Evolutionary conservation across 768 basidiomycete species (phyloP), one percentile per base, ranked within the genome.

Genomic region (Lactarius quietus): DNA sequence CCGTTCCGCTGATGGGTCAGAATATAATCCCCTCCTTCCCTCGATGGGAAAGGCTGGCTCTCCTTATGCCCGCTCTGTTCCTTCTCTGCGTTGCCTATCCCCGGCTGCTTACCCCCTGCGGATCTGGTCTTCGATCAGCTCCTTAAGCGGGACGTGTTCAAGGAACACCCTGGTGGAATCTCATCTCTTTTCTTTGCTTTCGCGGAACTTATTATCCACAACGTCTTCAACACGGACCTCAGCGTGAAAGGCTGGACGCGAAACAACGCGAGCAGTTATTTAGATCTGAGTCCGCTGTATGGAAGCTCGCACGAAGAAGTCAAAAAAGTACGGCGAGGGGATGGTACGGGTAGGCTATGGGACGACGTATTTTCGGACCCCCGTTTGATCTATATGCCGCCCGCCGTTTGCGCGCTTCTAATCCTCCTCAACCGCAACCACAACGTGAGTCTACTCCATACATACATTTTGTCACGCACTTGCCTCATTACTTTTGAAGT

Each of bases 171-270:
- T n/a, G 72, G 82, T 4, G 90, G 90, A 23, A 82, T 92, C 53
- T 89, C 86, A 17, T 82, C 83, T 65, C 76, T 89, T 23, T 88
- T 92, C 76, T 93, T 92, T 69, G 87, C 90, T 0, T 90, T 93
- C 70, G 90, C 90, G 15, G 82, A 90, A 70, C 75, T 92, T 63
- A 78, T 92, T 64, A 90, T 89, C 69, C 90, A 93, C 74, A 80
- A 78, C 73, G 80, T 88, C 68, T 93, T 93, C 78, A 77, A 87
- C 68, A 86, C 84, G 12, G 74, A 81, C 65, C 76, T 71, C 23
- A 38, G 26, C 6, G 3, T 17, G 12, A 53, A 23, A 3, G 79
- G 86, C 72, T 78, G 76, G 73, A 79, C 78, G 1, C 80, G 84
- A 62, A 93, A 93, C 71, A 75, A 83, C 51, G 76, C 85, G 0